Base-by-base conservation (phyloP, 2,329 filamentous ascomycete genomes). In the Ustulina deusta region DNA sequence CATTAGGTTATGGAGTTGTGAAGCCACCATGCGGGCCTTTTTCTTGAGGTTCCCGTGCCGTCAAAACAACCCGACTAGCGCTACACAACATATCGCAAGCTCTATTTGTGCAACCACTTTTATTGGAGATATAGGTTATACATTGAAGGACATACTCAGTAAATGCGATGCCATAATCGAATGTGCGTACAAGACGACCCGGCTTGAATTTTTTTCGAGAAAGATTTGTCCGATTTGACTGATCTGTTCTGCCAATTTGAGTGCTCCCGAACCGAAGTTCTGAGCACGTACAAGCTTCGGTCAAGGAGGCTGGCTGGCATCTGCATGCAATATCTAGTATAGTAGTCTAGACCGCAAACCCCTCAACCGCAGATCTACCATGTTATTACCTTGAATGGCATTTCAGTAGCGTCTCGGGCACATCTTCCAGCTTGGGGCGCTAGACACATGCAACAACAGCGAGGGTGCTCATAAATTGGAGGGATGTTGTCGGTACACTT, bases 11-110 rank as follows among this genome's bases (percentile, higher is more conserved):
- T 65, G 40, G 68, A 68, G 46, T 67, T 48, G 51, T 52, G 25
- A 2, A 70, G 15, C 2, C 56, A 11, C 10, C 60, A 63, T 3
- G 70, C 20, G 29, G 66, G 51, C 38, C 40, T 71, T 3, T 46
- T 63, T 4, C 57, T 38, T 25, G 7, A 57, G 62, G 25, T 70
- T 58, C 65, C 66, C 68, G 25, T 65, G 0, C 64, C 46, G 29
- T 68, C 54, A 1, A 71, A 46, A 1, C 68, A 67, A 22, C 40
- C 29, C 64, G 64, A 42, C 71, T 69, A 6, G 70, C 64, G 29
- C 63, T 49, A 40, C 72, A 74, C 40, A 71, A 27, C 70, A 71
- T 72, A 52, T 62, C 44, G 57, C 34, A 44, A 38, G 44, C 38
- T 54, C 6, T 20, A n/a, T 34, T 48, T 9, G 40, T 38, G 22